These are phyloP conservation scores for Trichoderma koningii DNA, from an alignment of 2,329 filamentous ascomycete species.

Conservation along the genomic window DNA sequence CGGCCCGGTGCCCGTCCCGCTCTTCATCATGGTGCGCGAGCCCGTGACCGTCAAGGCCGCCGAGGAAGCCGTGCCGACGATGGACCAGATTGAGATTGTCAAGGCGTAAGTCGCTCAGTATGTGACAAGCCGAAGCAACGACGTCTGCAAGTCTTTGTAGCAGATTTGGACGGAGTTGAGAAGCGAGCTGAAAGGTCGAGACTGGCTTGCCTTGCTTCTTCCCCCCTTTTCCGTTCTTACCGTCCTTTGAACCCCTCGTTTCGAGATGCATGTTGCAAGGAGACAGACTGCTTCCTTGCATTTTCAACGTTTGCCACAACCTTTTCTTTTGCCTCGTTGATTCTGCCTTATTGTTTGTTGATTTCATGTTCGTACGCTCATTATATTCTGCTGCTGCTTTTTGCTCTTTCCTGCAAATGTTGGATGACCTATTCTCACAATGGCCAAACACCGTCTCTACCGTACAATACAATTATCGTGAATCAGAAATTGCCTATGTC, in stretches of 20 bases:
- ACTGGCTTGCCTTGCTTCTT: not conserved
- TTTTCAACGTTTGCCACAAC: not conserved
- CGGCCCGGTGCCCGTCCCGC: conserved; percentile 58
- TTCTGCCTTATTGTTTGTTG: not conserved
- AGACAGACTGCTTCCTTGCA: too few species aligned
- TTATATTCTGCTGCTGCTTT: conserved; percentile 4
- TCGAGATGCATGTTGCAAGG: not conserved
- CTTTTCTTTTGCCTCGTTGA: not conserved
- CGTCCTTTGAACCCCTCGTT: not conserved
- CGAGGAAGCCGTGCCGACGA: conserved; percentile 33
- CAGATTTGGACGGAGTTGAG: not conserved
- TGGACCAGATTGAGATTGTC: conserved; percentile 24
- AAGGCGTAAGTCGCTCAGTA: conserved; percentile 13
- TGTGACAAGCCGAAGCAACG: not conserved
- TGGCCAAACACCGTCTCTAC: conserved; percentile 17
- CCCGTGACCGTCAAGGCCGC: conserved; percentile 45
- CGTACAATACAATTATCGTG: conserved; percentile 9
- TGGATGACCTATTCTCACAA: not conserved
- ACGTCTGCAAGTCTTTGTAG: not conserved
- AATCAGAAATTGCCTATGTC: not conserved
- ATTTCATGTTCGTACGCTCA: conserved; percentile 3
- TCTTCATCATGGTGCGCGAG: conserved; percentile 84
- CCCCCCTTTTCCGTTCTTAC: conserved; percentile 1
- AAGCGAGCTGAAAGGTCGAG: not conserved
- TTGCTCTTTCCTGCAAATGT: not conserved